These are phyloP conservation scores for Asterophora lycoperdoides DNA, from an alignment of 768 basidiomycete genomes.

Conservation along the genomic window DNA sequence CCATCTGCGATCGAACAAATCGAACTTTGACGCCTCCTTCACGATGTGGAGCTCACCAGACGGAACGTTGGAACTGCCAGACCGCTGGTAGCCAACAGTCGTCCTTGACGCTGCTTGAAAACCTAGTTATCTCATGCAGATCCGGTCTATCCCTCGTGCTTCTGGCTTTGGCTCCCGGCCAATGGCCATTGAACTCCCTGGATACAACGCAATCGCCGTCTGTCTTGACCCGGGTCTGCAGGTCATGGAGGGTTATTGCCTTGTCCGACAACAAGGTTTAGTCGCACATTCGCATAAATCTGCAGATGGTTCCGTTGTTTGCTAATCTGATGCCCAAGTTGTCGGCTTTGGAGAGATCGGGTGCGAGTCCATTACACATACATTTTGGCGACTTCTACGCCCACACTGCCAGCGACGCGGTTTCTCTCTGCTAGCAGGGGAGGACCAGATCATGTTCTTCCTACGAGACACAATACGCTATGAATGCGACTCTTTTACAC, in stretches of 20 bases:
- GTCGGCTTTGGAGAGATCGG: no score
- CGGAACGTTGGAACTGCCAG: not conserved
- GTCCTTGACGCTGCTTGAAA: not conserved
- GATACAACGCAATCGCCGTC: not conserved
- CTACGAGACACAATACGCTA: no score
- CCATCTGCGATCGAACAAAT: not conserved
- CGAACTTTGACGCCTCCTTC: not conserved
- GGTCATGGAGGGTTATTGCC: not conserved
- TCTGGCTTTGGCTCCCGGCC: not conserved
- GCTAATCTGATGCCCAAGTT: not conserved
- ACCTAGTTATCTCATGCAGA: not conserved
- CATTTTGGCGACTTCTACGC: no score
- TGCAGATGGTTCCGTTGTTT: not conserved
- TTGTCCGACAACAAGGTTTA: not conserved
- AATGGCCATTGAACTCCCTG: not conserved
- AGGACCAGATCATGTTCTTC: no score
- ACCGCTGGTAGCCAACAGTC: not conserved
- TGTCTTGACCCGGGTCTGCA: not conserved
- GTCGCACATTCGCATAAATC: not conserved
- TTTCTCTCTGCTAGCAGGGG: no score
- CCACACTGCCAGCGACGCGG: no score
- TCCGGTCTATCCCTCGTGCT: not conserved
- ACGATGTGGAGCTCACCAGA: not conserved
- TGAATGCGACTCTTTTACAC: no score
- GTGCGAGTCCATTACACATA: no score